Percentiles rank a stretch among this genome's conserved stretches.
These are phyloP conservation scores for Microsporum canis DNA, from an alignment of 2,329 filamentous ascomycete species.

Conservation along the genomic window DNA sequence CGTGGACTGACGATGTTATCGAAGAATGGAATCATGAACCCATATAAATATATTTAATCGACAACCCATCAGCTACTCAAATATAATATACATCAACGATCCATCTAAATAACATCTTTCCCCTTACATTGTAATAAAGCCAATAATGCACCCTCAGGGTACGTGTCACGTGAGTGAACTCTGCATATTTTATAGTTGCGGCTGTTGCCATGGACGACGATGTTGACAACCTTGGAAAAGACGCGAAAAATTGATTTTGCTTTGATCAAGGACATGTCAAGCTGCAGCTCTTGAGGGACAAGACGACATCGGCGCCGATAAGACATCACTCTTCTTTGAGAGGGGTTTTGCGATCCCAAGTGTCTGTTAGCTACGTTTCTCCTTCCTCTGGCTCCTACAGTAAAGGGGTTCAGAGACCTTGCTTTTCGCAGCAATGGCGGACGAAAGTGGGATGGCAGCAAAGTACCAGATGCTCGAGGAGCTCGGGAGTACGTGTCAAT, in stretches of 20 bases:
- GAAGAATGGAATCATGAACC: slow-evolving; percentile 96
- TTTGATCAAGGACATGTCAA: not conserved
- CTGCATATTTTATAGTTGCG: slow-evolving; percentile 5
- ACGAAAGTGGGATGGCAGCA: slow-evolving; percentile 53
- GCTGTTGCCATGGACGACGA: slow-evolving; percentile 17
- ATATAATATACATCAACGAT: not conserved
- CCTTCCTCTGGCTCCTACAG: not conserved
- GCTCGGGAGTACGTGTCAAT: slow-evolving; percentile 63
- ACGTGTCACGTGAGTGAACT: not conserved
- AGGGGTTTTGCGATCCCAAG: not conserved
- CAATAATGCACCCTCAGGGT: not conserved
- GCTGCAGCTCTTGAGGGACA: not conserved
- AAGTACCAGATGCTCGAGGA: slow-evolving; percentile 94
- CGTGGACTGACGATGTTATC: not conserved
- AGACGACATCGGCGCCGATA: not conserved
- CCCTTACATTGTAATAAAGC: not conserved
- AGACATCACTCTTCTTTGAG: not conserved
- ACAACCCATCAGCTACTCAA: slow-evolving; percentile 1
- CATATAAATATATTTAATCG: slow-evolving; percentile 76
- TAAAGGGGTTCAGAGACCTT: not conserved
- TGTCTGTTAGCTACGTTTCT: not conserved
- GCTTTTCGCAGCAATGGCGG: slow-evolving; percentile 26
- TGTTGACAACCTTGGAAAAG: not conserved
- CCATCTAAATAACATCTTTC: too few species aligned
- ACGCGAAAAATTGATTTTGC: not conserved